A percentile compares a stretch with the other conserved stretches of the same genome.
phyloP scores from a whole-genome alignment of 2,329 filamentous ascomycete genomes.

The Leptographium flavum region DNA sequence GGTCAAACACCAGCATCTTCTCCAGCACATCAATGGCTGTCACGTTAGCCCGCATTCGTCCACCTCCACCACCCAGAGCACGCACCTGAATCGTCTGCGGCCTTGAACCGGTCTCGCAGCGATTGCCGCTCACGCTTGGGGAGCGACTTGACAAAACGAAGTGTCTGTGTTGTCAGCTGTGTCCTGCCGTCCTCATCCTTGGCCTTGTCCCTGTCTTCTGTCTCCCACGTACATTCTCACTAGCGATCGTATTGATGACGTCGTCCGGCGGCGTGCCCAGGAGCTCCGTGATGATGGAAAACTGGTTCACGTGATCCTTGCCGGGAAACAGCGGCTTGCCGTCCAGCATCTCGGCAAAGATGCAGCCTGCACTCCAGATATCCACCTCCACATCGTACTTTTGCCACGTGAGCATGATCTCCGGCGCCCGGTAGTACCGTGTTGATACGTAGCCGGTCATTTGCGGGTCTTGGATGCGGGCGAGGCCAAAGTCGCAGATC shows the following conservation, averaged over 20 bases:
- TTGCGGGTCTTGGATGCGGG: constrained; percentile 95
- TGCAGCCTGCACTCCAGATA: constrained; percentile 98
- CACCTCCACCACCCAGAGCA: constrained; percentile 3
- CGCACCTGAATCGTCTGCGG: constrained; percentile 73
- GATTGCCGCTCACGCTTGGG: constrained; percentile 89
- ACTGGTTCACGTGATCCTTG: constrained; percentile 99
- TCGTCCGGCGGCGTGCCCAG: constrained; percentile 93
- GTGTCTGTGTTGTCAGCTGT: constrained; percentile 43
- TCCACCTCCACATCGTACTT: constrained; percentile 99
- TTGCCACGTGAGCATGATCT: constrained; percentile 99
- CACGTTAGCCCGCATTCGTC: not conserved
- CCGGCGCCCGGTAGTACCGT: constrained; percentile 93
- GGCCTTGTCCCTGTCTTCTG: not conserved
- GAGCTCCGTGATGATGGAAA: constrained; percentile 97
- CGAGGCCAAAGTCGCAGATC: constrained; percentile 97
- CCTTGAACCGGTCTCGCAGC: constrained; percentile 81
- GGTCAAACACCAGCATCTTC: constrained; percentile 95
- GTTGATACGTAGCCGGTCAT: constrained; percentile 99
- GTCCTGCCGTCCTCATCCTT: not conserved
- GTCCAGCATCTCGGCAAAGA: constrained; percentile 98
- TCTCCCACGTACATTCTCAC: constrained; percentile 64
- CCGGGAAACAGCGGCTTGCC: constrained; percentile 96
- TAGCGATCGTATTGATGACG: constrained; percentile 96
- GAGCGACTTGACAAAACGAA: constrained; percentile 93
- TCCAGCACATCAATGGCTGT: constrained; percentile 85